Evolutionary conservation across 2,329 filamentous ascomycete genomes (phyloP).

Genomic region (Sporothrix brasiliensis): DNA sequence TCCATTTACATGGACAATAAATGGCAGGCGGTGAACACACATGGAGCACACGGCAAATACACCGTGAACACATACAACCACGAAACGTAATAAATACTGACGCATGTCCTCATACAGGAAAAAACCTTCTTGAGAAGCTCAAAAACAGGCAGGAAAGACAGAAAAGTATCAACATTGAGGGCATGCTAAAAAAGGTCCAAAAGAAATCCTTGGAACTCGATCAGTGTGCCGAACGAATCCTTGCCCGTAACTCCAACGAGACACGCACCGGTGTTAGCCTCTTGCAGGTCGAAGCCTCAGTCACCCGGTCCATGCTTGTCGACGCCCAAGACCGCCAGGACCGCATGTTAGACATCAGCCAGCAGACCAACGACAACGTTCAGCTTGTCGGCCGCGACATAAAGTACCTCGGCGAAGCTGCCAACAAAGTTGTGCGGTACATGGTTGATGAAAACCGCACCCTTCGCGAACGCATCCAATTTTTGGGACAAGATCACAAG

Average conservation of each 20-base stretch:
- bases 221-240: conserved; percentile 29
- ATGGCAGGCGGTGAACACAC: background rate
- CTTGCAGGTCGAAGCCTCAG: conserved; percentile 3
- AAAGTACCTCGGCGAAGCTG: background rate
- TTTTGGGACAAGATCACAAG: background rate
- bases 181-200: conserved; percentile 27
- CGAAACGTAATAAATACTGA: background rate
- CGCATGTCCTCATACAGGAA: background rate
- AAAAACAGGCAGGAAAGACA: conserved; percentile 25
- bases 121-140: conserved; percentile 23
- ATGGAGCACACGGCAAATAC: background rate
- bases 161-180: conserved; percentile 27
- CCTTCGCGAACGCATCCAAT: background rate
- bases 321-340: background rate
- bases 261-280: conserved; percentile 3
- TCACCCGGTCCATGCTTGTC: background rate
- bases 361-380: conserved; percentile 2
- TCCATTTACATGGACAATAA: background rate
- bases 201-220: conserved; percentile 28
- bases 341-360: background rate
- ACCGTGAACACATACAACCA: background rate
- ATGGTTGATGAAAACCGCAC: background rate
- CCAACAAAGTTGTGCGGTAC: background rate
- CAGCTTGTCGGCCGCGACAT: background rate
- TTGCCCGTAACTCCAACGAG: conserved; percentile 7